Conservation (phyloP, 1,284 basidiomycete species). For the Austroboletus niveus region DNA sequence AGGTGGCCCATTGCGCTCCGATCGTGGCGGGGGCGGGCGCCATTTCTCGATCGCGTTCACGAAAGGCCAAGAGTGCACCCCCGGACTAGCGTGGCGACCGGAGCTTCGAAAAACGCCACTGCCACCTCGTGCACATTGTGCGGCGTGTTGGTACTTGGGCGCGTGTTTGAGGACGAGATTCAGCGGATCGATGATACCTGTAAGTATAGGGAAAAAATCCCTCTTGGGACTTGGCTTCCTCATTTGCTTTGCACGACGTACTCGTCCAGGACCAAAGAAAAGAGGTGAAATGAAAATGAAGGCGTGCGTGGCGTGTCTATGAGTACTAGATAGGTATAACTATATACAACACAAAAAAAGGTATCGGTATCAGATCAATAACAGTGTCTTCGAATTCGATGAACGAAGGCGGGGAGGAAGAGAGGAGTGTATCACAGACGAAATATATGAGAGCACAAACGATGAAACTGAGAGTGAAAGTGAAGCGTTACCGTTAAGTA, state of each 20-base stretch:
- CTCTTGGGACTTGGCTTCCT: neutral
- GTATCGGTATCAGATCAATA: conserved; percentile 5
- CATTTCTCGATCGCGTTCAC: neutral
- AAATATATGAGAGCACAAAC: neutral
- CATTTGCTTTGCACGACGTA: conserved; percentile 7
- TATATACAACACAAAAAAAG: conserved; percentile 27
- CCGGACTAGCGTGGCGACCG: neutral
- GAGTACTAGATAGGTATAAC: conserved; percentile 31
- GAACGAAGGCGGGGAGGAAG: conserved; percentile 14
- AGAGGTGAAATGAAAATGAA: neutral
- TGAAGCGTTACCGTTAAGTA: neutral
- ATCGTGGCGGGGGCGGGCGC: neutral
- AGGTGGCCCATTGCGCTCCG: no score
- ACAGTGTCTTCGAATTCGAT: conserved; percentile 6
- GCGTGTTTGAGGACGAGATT: neutral
- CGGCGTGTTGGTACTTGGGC: neutral
- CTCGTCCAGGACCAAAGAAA: neutral
- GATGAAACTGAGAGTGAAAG: neutral
- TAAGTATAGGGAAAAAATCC: neutral
- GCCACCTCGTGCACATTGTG: neutral
- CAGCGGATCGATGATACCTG: neutral
- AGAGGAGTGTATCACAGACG: conserved; percentile 12
- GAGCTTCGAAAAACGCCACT: neutral
- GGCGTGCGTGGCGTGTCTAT: conserved; percentile 3
- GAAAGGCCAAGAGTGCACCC: neutral